These are phyloP conservation scores for Umbelopsis sp. DNA, from an alignment of 371 early-diverging fungal species.

Conservation along the genomic window DNA sequence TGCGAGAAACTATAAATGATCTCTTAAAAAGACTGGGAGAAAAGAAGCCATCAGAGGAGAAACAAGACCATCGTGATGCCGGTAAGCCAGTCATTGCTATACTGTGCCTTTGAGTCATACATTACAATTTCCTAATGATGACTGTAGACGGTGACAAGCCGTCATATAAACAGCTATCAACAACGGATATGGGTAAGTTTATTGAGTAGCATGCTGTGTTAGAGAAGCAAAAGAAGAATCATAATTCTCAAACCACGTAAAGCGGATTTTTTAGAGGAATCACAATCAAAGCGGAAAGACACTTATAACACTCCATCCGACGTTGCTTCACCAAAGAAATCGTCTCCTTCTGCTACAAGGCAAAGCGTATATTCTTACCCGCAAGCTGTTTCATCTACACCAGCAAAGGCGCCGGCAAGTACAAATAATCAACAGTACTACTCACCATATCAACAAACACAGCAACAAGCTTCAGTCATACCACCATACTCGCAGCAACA, in stretches of 20 bases:
- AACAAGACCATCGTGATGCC: not conserved
- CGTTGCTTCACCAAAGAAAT: not conserved
- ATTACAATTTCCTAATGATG: not conserved
- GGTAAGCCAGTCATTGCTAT: too few species aligned
- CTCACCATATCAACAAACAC: not conserved
- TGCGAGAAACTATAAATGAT: conserved; percentile 1
- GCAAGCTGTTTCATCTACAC: not conserved
- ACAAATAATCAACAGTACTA: not conserved
- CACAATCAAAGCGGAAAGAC: not conserved
- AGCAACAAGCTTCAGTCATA: not conserved
- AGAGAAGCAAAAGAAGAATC: not conserved
- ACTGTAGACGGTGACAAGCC: not conserved
- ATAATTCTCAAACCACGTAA: not conserved
- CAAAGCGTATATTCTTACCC: not conserved
- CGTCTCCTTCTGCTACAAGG: not conserved
- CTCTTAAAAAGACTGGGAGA: not conserved
- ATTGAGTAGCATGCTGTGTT: not conserved
- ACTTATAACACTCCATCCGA: not conserved
- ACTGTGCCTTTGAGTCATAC: not conserved
- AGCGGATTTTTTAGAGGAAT: conserved; percentile 7
- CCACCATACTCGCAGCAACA: not conserved
- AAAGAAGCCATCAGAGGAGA: not conserved
- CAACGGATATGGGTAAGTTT: conserved; percentile 9
- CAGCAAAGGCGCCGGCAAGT: not conserved
- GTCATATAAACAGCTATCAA: conserved; percentile 4